A percentile compares a stretch with the other conserved stretches of the same genome.
These are phyloP conservation scores for Lactifluus hygrophoroides DNA, from an alignment of 768 basidiomycete genomes.

Conservation along the genomic window DNA sequence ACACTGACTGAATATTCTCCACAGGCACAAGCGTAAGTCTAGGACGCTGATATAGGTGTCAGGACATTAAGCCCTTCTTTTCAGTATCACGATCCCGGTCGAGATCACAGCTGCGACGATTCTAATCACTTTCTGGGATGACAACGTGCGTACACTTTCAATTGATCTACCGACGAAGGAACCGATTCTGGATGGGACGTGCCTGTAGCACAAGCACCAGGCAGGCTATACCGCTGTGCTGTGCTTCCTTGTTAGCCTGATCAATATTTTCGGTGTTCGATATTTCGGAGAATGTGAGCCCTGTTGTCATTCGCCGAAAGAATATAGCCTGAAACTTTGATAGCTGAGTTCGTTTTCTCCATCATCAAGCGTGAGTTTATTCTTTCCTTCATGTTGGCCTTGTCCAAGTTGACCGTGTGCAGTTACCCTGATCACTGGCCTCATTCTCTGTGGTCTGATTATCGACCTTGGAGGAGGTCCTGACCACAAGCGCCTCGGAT, in stretches of 20 bases:
- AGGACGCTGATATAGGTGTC: background rate
- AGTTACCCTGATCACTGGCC: conserved; percentile 54
- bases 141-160: conserved; percentile 33
- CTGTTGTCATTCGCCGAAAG: background rate
- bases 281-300: conserved; percentile 49
- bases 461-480: conserved; percentile 78
- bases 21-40: conserved; percentile 28
- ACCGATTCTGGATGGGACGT: background rate
- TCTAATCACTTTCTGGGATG: conserved; percentile 66
- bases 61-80: background rate
- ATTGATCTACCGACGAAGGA: background rate
- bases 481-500: conserved; percentile 53
- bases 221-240: conserved; percentile 51
- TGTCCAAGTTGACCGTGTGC: conserved; percentile 16
- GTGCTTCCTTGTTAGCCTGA: conserved; percentile 45
- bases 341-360: conserved; percentile 58
- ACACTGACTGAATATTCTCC: background rate
- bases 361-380: conserved; percentile 47
- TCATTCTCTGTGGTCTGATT: conserved; percentile 54
- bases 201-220: conserved; percentile 36
- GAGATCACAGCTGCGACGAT: conserved; percentile 68
- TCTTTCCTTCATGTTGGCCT: background rate
- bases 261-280: conserved; percentile 68
- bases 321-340: background rate
- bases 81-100: conserved; percentile 52